Evolutionary conservation across 495 filamentous ascomycete genomes (phyloP).

Genomic region (Podospora sp.): DNA sequence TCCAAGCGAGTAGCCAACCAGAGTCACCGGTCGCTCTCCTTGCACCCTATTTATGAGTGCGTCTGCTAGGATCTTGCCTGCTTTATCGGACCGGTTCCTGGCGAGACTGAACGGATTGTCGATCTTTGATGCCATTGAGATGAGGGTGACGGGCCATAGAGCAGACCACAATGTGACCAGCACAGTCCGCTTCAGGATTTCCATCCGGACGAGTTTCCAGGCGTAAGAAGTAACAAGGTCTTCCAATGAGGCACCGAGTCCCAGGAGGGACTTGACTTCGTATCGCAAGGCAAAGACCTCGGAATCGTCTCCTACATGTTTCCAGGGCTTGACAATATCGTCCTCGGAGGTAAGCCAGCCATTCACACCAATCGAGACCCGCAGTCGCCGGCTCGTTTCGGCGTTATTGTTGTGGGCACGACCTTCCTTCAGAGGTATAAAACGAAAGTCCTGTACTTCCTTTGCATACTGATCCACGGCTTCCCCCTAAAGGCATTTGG

Average conservation of each 20-base stretch:
- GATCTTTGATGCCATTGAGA: constrained; percentile 65
- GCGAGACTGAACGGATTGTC: constrained; percentile 88
- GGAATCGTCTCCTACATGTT: constrained; percentile 63
- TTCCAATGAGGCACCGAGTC: constrained; percentile 71
- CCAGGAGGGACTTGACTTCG: constrained; percentile 73
- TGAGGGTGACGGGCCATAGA: constrained; percentile 72
- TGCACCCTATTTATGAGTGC: constrained; percentile 82
- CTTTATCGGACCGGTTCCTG: constrained; percentile 75
- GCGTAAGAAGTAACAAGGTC: constrained; percentile 69
- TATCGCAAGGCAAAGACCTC: constrained; percentile 83
- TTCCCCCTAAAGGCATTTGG: constrained; percentile 45
- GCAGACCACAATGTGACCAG: constrained; percentile 72
- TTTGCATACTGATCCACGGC: constrained; percentile 83
- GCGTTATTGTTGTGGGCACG: constrained; percentile 37
- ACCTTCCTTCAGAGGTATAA: constrained; percentile 66
- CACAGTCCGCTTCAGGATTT: constrained; percentile 76
- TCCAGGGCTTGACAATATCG: constrained; percentile 77
- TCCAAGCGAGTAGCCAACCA: constrained; percentile 84
- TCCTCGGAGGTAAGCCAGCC: constrained; percentile 75
- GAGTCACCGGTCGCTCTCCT: constrained; percentile 80
- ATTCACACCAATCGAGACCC: constrained; percentile 81
- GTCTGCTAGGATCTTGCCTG: constrained; percentile 79
- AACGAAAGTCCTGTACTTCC: constrained; percentile 86
- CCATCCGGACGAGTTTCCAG: constrained; percentile 68
- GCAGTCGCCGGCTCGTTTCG: constrained; percentile 55